A percentile compares a stretch with the other conserved stretches of the same genome.
phyloP scores from a whole-genome alignment of 768 basidiomycete species.

The Chalciporus pseudorubinellus region DNA sequence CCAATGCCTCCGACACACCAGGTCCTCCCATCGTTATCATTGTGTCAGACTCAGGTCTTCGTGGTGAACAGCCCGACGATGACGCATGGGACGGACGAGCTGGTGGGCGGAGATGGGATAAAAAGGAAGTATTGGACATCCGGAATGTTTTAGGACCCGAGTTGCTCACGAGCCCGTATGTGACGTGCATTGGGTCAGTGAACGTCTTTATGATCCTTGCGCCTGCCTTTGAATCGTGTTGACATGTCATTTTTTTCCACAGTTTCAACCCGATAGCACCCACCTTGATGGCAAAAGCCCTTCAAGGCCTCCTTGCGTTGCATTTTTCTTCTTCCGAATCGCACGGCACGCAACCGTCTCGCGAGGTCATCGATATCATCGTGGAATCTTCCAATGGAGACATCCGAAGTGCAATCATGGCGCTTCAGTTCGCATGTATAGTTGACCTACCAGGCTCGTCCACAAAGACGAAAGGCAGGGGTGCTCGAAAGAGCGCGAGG shows the following conservation, averaged over 20 bases:
- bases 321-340: conserved; percentile 41
- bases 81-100: conserved; percentile 47
- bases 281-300: conserved; percentile 78
- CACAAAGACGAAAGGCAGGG: conserved; percentile 21
- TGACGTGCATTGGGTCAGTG: conserved; percentile 75
- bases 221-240: background rate
- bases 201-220: background rate
- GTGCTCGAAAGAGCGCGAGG: conserved; percentile 32
- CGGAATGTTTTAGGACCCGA: conserved; percentile 69
- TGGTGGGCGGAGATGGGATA: conserved; percentile 43
- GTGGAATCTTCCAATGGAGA: conserved; percentile 85
- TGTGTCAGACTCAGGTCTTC: conserved; percentile 76
- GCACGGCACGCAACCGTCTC: conserved; percentile 43
- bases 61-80: conserved; percentile 59
- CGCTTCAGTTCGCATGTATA: conserved; percentile 80
- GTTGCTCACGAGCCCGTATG: conserved; percentile 67
- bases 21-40: conserved; percentile 74
- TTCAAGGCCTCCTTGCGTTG: conserved; percentile 54
- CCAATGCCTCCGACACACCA: conserved; percentile 19
- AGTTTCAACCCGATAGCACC: conserved; percentile 93
- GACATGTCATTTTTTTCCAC: conserved; percentile 3
- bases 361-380: conserved; percentile 71
- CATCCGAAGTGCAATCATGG: conserved; percentile 91
- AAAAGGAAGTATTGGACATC: conserved; percentile 59
- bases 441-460: conserved; percentile 29